Evolutionary conservation across 257 asterid genomes (phyloP), one percentile per base, ranked within the genome.

Genomic region (Coffea canephora): DNA sequence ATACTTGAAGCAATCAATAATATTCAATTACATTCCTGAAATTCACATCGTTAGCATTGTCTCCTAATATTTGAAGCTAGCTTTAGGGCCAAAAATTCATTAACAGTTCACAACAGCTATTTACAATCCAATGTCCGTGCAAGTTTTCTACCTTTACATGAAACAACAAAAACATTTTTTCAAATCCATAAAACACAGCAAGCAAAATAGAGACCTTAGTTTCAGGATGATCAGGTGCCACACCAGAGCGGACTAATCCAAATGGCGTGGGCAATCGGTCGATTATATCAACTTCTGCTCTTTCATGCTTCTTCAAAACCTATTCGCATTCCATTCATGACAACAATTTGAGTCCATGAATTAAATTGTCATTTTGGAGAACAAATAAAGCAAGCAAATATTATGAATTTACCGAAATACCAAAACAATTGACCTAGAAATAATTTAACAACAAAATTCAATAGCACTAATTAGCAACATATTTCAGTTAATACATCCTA

Each of bases 171-270:
- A 36, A 39, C 8, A 55, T 18, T 23, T 49, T 6, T 13, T 31
- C 2, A 13, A 16, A n/a, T 71, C 25, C 0, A 15, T 2, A n/a
- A 21, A 45, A 27, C 15, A 19, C 19, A 6, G 21, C n/a, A 7
- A n/a, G 7, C 34, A 18, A 41, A 73, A 14, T 16, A 65, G 34
- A 52, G 45, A 91, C 99, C 99, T 96, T 96, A 8, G 98, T 96
- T 81, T 96, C 99, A 4, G 94, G 97, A 86, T 94, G 99, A 84
- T 96, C 99, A 79, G 99, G 99, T 67, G 98, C 98, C 41, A 94
- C 97, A 19, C 97, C 99, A 2, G 97, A 91, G 43, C 98, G 95
- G 61, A 96, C 98, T 75, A 96, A 88, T 57, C 99, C 99, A 87
- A 87, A 94, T 6, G 99, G 99, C 41, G 96, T 93, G 0, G 99